Percentiles rank a stretch among this genome's conserved stretches.
These are phyloP conservation scores for Mediolabrus comicus DNA, from an alignment of 108 stramenopile species.

Conservation along the genomic window DNA sequence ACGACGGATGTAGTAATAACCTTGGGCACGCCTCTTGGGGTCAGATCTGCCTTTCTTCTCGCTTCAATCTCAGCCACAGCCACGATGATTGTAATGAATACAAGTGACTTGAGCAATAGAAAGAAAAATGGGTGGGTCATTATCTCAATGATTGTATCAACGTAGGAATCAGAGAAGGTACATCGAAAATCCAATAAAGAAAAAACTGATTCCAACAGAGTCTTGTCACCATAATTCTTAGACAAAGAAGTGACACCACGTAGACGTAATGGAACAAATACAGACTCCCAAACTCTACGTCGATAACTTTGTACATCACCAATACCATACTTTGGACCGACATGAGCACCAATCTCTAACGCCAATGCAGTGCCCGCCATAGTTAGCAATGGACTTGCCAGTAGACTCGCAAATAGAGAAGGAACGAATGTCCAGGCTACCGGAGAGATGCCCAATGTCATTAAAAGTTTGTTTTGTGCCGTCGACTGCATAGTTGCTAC, in stretches of 20 bases:
- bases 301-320: constrained; percentile 46
- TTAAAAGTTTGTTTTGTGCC: constrained; percentile 68
- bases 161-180: constrained; percentile 27
- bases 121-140: constrained; percentile 69
- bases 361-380: constrained; percentile 62
- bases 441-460: constrained; percentile 68
- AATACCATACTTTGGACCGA: constrained; percentile 72
- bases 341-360: constrained; percentile 57
- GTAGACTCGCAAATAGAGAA: constrained; percentile 61
- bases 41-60: constrained; percentile 55
- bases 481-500: constrained; percentile 82
- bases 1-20: constrained; percentile 78
- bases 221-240: constrained; percentile 28
- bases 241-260: constrained; percentile 29
- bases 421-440: constrained; percentile 65
- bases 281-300: constrained; percentile 40
- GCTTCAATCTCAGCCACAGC: constrained; percentile 63
- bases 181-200: constrained; percentile 41
- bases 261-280: constrained; percentile 59
- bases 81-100: constrained; percentile 71
- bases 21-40: constrained; percentile 69
- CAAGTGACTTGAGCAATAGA: constrained; percentile 58
- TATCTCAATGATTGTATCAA: constrained; percentile 64
- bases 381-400: constrained; percentile 76
- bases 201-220: constrained; percentile 16